Conservation (phyloP, 371 early-diverging fungal species). For the Caulochytrium protostelioides region DNA sequence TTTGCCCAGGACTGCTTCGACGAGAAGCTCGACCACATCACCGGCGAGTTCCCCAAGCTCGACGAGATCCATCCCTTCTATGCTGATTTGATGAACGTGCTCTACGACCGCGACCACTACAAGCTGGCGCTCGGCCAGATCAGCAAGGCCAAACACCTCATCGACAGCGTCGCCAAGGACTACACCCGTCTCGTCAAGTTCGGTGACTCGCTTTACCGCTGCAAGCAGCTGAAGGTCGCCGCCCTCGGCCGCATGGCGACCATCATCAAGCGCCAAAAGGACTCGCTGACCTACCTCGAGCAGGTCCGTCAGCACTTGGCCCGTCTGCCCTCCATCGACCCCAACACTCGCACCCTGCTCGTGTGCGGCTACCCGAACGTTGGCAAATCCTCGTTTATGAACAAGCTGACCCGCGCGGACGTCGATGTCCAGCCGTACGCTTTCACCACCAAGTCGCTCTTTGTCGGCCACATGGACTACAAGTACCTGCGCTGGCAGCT, state of each 20-base stretch:
- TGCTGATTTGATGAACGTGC: conserved; percentile 98
- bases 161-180: conserved; percentile 93
- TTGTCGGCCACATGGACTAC: conserved; percentile 99
- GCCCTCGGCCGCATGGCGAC: conserved; percentile 99
- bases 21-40: conserved; percentile 79
- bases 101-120: conserved; percentile 99
- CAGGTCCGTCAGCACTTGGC: conserved; percentile 98
- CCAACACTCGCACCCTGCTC: conserved; percentile 93
- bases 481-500: conserved; percentile 98
- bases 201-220: conserved; percentile 97
- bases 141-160: conserved; percentile 88
- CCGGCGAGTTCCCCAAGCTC: conserved; percentile 94
- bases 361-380: conserved; percentile 99
- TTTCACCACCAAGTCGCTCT: conserved; percentile 99
- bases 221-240: conserved; percentile 98
- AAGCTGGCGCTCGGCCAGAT: conserved; percentile 99
- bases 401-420: conserved; percentile 97
- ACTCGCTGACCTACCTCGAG: conserved; percentile 94
- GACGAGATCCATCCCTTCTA: conserved; percentile 99
- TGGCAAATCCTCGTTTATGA: conserved; percentile 99
- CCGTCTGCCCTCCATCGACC: conserved; percentile 95
- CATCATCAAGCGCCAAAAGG: conserved; percentile 97
- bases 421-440: conserved; percentile 99
- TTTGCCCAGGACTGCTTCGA: conserved; percentile 96
- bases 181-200: conserved; percentile 96